Conservation (phyloP, 495 filamentous ascomycete genomes). For the Daldinia decipiens region DNA sequence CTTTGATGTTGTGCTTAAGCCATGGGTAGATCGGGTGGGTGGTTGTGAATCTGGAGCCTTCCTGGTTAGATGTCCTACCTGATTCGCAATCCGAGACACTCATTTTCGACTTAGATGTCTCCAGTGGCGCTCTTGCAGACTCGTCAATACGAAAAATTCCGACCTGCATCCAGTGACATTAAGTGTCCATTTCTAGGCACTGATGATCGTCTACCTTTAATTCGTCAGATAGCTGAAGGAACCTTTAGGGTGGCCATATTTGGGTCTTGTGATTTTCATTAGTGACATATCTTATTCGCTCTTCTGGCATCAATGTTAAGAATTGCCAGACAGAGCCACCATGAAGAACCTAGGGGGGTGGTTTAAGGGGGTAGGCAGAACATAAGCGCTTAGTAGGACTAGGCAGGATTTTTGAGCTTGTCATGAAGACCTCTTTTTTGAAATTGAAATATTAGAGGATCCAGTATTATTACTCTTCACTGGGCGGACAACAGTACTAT, state of each 20-base stretch:
- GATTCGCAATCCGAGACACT: conserved; percentile 12
- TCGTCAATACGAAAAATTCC: neutral
- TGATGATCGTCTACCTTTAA: neutral
- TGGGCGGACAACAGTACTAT: neutral
- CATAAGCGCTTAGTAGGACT: neutral
- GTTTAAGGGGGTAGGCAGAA: neutral
- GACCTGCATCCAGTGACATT: conserved; percentile 2
- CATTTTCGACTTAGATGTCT: conserved; percentile 11
- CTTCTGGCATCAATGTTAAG: neutral
- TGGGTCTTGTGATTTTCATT: neutral
- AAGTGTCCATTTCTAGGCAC: neutral
- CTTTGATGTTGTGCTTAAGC: conserved; percentile 11
- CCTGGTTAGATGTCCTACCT: neutral
- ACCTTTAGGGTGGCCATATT: neutral
- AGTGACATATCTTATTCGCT: neutral
- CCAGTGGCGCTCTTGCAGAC: conserved; percentile 17
- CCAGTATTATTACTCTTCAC: neutral
- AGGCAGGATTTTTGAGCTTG: neutral
- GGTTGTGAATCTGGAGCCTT: neutral
- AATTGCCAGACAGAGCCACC: neutral
- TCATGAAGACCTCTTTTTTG: no score
- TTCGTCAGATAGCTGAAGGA: neutral
- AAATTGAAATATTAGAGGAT: neutral
- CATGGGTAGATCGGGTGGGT: conserved; percentile 10
- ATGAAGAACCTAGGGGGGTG: neutral